phyloP scores from a whole-genome alignment of 2,329 filamentous ascomycete species.

The Penicillium glabrum region DNA sequence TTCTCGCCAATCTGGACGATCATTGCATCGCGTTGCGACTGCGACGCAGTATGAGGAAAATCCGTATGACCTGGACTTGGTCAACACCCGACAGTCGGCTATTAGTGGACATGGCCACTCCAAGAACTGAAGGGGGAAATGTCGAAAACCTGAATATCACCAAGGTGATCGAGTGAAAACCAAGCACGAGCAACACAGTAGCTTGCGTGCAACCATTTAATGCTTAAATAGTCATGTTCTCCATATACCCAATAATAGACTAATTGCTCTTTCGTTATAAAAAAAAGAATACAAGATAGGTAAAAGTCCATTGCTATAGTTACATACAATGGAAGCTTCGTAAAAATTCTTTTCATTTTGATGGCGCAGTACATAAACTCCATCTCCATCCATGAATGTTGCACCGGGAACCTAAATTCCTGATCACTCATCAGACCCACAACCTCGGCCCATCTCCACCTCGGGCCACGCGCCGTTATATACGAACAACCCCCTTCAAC shows the following conservation, averaged over 20 bases:
- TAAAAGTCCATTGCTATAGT: too few relatives aligned
- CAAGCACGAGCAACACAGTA: not conserved
- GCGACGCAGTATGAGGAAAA: slow-evolving; percentile 27
- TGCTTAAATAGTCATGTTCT: not conserved
- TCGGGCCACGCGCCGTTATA: slow-evolving; percentile 11
- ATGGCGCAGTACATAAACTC: too few relatives aligned
- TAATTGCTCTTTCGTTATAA: too few relatives aligned
- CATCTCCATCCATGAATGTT: not conserved
- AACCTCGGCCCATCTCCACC: slow-evolving; percentile 22
- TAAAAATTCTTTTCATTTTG: too few relatives aligned
- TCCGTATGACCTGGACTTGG: slow-evolving; percentile 26
- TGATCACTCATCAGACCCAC: slow-evolving; percentile 26
- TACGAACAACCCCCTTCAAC: not conserved
- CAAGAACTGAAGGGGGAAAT: slow-evolving; percentile 5
- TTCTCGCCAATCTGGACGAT: slow-evolving; percentile 19
- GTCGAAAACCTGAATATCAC: not conserved
- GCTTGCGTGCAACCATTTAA: not conserved
- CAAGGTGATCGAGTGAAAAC: not conserved
- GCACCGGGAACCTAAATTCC: not conserved
- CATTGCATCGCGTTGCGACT: slow-evolving; percentile 17
- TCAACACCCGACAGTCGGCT: slow-evolving; percentile 24
- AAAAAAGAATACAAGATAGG: too few relatives aligned
- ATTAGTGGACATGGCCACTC: slow-evolving; percentile 13
- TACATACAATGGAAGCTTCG: too few relatives aligned
- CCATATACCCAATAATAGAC: not conserved